Conservation (phyloP, 805 yeast species). For the Komagataella pastoris region DNA sequence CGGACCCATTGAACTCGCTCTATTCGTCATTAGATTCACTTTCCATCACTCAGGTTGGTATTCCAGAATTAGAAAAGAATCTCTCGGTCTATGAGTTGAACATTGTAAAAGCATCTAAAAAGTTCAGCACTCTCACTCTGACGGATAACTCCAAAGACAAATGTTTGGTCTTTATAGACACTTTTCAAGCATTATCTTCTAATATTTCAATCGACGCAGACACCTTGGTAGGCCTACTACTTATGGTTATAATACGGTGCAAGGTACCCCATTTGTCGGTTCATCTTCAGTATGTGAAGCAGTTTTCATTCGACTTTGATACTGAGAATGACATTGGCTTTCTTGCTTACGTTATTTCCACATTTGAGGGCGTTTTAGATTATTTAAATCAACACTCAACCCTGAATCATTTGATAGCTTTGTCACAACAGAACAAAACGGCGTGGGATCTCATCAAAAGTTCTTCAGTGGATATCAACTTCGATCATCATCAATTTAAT, state of each 20-base stretch:
- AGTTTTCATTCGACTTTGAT: constrained; percentile 32
- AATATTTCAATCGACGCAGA: constrained; percentile 59
- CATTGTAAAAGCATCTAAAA: constrained; percentile 29
- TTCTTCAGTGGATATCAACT: constrained; percentile 11
- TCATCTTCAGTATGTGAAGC: constrained; percentile 53
- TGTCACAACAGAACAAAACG: constrained; percentile 33
- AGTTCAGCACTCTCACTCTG: constrained; percentile 32
- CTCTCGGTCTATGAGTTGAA: constrained; percentile 28
- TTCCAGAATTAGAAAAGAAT: constrained; percentile 16
- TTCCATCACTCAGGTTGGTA: constrained; percentile 37
- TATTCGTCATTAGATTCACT: constrained; percentile 24
- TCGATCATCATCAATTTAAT: constrained; percentile 5
- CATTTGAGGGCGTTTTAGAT: constrained; percentile 68
- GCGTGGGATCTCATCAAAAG: constrained; percentile 39
- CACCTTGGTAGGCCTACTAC: constrained; percentile 55
- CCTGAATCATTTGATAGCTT: constrained; percentile 19
- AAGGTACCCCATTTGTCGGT: constrained; percentile 43
- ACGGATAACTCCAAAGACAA: constrained; percentile 36
- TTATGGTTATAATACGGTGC: constrained; percentile 58
- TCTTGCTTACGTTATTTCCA: constrained; percentile 66
- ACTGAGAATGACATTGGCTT: constrained; percentile 37
- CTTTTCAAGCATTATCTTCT: constrained; percentile 37
- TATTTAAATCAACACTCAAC: constrained; percentile 36
- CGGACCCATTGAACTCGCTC: constrained; percentile 9
- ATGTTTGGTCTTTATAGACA: constrained; percentile 30